Conservation (phyloP, 2,329 filamentous ascomycete species). For the Geosmithia morbida region DNA sequence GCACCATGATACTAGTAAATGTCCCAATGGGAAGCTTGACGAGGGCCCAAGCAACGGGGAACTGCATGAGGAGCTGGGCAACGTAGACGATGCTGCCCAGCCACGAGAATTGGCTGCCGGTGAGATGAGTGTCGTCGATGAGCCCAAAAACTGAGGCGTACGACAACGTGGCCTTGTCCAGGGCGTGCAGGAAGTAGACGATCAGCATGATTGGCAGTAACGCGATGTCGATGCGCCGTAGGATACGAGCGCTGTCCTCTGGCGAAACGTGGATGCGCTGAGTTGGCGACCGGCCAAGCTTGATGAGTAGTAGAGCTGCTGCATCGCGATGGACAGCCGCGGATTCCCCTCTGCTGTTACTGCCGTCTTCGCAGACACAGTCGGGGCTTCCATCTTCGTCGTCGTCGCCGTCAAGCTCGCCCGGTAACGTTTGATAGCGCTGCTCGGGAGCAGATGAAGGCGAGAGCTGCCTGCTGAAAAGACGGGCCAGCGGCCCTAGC, state of each 20-base stretch:
- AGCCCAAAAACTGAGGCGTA: slow-evolving; percentile 52
- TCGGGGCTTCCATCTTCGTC: not conserved
- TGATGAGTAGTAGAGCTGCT: slow-evolving; percentile 29
- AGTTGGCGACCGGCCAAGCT: slow-evolving; percentile 18
- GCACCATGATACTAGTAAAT: slow-evolving; percentile 40
- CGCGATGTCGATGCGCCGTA: slow-evolving; percentile 23
- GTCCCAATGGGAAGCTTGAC: slow-evolving; percentile 48
- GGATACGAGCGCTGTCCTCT: slow-evolving; percentile 17
- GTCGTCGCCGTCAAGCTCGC: not conserved
- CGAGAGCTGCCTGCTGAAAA: not conserved
- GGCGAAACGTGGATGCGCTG: slow-evolving; percentile 16
- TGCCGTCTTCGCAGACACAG: not conserved
- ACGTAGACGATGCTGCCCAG: slow-evolving; percentile 46
- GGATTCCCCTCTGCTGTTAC: not conserved
- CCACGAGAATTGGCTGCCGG: slow-evolving; percentile 45
- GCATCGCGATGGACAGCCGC: slow-evolving; percentile 17
- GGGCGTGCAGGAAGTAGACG: slow-evolving; percentile 48
- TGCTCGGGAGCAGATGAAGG: not conserved
- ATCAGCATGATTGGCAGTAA: slow-evolving; percentile 33
- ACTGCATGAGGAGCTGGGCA: slow-evolving; percentile 44
- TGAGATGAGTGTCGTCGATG: slow-evolving; percentile 39
- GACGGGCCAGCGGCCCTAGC: not conserved
- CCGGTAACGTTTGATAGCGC: not conserved
- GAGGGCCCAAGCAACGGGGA: slow-evolving; percentile 37
- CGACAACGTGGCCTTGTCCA: slow-evolving; percentile 47